These are phyloP conservation scores for Pterulicium gracile DNA, from an alignment of 1,284 basidiomycete genomes.

Conservation along the genomic window DNA sequence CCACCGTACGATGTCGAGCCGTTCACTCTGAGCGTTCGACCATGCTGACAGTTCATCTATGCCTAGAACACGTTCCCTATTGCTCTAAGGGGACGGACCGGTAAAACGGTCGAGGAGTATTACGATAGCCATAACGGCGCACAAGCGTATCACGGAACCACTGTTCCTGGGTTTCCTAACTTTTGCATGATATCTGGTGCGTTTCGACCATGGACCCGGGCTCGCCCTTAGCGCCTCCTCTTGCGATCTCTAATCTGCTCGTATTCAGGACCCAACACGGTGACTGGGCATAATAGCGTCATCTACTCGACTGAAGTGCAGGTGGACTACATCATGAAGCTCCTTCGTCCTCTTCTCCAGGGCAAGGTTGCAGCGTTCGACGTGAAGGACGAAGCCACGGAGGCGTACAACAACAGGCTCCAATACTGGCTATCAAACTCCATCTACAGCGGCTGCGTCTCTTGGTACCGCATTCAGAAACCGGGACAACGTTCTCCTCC, in stretches of 20 bases:
- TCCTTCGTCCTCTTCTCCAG: slow-evolving; percentile 28
- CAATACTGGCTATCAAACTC: slow-evolving; percentile 24
- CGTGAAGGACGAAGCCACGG: slow-evolving; percentile 22
- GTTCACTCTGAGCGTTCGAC: too few species aligned
- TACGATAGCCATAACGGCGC: slow-evolving; percentile 25
- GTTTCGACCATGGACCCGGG: slow-evolving; percentile 8
- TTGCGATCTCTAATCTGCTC: slow-evolving; percentile 3
- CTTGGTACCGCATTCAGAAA: slow-evolving; percentile 24
- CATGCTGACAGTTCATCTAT: background rate
- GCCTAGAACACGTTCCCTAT: background rate
- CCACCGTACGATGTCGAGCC: slow-evolving; percentile 20
- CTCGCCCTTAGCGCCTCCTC: slow-evolving; percentile 3
- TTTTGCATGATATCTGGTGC: slow-evolving; percentile 26
- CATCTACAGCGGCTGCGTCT: slow-evolving; percentile 26
- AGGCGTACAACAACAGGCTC: slow-evolving; percentile 29
- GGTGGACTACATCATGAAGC: slow-evolving; percentile 25
- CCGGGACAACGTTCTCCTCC: background rate
- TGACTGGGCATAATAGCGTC: slow-evolving; percentile 35
- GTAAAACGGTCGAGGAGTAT: slow-evolving; percentile 20
- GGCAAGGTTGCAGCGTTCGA: slow-evolving; percentile 20
- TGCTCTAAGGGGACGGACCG: background rate
- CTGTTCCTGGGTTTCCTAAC: slow-evolving; percentile 32
- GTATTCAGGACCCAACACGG: slow-evolving; percentile 33
- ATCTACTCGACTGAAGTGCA: slow-evolving; percentile 32
- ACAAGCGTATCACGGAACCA: slow-evolving; percentile 28